A percentile compares a stretch with the other conserved stretches of the same genome.
Conservation (phyloP, 352 stramenopile species). For the Pilasporangium apinafurcum region DNA sequence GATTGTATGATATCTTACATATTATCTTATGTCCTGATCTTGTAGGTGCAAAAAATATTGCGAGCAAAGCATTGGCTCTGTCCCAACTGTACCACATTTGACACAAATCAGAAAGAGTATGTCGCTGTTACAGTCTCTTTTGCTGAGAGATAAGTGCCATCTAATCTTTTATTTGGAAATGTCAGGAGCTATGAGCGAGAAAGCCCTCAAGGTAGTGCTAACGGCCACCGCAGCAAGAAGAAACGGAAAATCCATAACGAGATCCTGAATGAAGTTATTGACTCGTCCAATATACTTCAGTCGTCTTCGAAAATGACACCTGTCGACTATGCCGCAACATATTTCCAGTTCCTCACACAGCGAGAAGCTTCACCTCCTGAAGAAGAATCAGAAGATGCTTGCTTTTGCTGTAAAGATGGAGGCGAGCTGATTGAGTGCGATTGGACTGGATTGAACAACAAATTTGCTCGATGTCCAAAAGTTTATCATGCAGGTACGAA, state of each 20-base stretch:
- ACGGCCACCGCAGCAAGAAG: slow-evolving; percentile 1
- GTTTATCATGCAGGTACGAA: slow-evolving; percentile 80
- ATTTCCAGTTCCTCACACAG: slow-evolving; percentile 53
- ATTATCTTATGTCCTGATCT: background rate
- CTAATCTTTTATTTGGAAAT: too few relatives aligned
- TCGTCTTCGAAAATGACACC: slow-evolving; percentile 25
- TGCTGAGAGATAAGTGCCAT: too few relatives aligned
- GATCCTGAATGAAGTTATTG: slow-evolving; percentile 9
- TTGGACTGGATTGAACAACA: slow-evolving; percentile 34
- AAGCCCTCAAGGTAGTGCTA: background rate
- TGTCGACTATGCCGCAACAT: slow-evolving; percentile 57
- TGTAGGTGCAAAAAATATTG: slow-evolving; percentile 38
- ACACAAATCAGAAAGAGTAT: slow-evolving; percentile 1
- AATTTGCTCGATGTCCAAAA: slow-evolving; percentile 52
- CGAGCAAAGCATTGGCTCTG: slow-evolving; percentile 55
- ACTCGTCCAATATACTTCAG: background rate
- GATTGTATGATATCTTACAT: background rate
- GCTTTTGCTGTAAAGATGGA: slow-evolving; percentile 82
- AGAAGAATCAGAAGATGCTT: slow-evolving; percentile 71
- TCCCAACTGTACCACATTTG: slow-evolving; percentile 43
- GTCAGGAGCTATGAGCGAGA: too few relatives aligned
- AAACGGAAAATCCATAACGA: slow-evolving; percentile 37
- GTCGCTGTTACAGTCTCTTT: background rate
- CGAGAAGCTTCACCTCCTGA: slow-evolving; percentile 20
- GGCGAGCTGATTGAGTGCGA: slow-evolving; percentile 78